Percentiles rank a stretch among this genome's conserved stretches.
Evolutionary conservation across 345 rosid species (phyloP).

Genomic region (Murraya koenigii): DNA sequence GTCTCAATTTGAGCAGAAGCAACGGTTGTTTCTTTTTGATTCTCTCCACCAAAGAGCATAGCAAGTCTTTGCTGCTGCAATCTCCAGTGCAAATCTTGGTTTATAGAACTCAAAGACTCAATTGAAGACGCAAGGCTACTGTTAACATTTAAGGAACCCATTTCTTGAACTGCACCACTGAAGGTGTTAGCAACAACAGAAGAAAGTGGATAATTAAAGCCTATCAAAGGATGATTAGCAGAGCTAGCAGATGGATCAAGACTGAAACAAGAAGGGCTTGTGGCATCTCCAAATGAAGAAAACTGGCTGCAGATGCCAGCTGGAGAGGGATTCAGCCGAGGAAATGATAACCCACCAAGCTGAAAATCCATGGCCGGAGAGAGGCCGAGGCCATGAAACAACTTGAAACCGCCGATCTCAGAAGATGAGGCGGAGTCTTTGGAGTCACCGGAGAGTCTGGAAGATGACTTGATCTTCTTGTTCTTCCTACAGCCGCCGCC

Average conservation of each 20-base stretch:
- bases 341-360: conserved; percentile 59
- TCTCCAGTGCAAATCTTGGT: conserved; percentile 94
- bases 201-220: conserved; percentile 45
- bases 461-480: conserved; percentile 65
- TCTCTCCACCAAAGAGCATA: conserved; percentile 53
- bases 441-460: conserved; percentile 38
- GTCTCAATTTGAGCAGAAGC: conserved; percentile 29
- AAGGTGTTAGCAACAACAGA: conserved; percentile 24
- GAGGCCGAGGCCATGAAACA: conserved; percentile 54
- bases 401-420: conserved; percentile 56
- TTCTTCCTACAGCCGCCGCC: conserved; percentile 83
- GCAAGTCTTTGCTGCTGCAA: conserved; percentile 86
- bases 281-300: conserved; percentile 40
- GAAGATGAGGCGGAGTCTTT: conserved; percentile 44
- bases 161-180: conserved; percentile 43
- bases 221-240: conserved; percentile 40
- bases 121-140: conserved; percentile 76
- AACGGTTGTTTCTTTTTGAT: conserved; percentile 27
- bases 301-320: conserved; percentile 41
- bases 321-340: conserved; percentile 37
- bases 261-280: conserved; percentile 29
- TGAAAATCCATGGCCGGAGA: conserved; percentile 77
- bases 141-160: conserved; percentile 50
- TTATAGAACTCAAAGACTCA: conserved; percentile 80
- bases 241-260: conserved; percentile 49